phyloP scores from a whole-genome alignment of 805 yeast genomes.

The Yamadazyma tumulicola region DNA sequence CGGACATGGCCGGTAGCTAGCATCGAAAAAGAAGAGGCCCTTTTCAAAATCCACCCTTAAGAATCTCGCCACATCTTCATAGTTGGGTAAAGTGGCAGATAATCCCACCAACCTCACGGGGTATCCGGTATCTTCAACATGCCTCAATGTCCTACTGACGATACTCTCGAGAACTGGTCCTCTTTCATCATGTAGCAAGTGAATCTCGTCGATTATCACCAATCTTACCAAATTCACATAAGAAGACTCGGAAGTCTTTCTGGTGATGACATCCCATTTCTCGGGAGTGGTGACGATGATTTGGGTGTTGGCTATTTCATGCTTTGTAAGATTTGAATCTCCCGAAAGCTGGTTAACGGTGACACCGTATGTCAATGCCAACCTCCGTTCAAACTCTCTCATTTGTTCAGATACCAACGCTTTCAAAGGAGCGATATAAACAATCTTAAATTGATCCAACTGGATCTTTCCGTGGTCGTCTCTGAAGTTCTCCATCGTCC shows the following conservation, averaged over 20 bases:
- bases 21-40: slow-evolving; percentile 78
- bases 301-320: slow-evolving; percentile 76
- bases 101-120: slow-evolving; percentile 74
- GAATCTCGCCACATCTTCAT: slow-evolving; percentile 79
- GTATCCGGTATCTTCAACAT: slow-evolving; percentile 39
- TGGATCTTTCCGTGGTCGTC: slow-evolving; percentile 48
- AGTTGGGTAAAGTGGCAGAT: slow-evolving; percentile 92
- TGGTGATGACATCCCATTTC: slow-evolving; percentile 93
- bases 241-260: slow-evolving; percentile 66
- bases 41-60: slow-evolving; percentile 54
- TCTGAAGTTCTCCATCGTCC: slow-evolving; percentile 54
- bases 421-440: slow-evolving; percentile 88
- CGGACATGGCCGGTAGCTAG: slow-evolving; percentile 89
- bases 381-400: slow-evolving; percentile 72
- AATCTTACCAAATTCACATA: slow-evolving; percentile 64
- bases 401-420: slow-evolving; percentile 96
- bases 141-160: slow-evolving; percentile 67
- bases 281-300: slow-evolving; percentile 92
- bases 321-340: slow-evolving; percentile 72
- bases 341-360: slow-evolving; percentile 87
- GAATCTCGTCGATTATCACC: slow-evolving; percentile 87
- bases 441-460: slow-evolving; percentile 63
- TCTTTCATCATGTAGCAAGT: slow-evolving; percentile 86
- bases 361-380: slow-evolving; percentile 57
- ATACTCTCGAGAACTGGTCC: slow-evolving; percentile 93